Evolutionary conservation across 192 early-diverging fungal species (phyloP), one percentile per base, ranked within the genome.

Genomic region (Tieghemiomyces parasiticus): DNA sequence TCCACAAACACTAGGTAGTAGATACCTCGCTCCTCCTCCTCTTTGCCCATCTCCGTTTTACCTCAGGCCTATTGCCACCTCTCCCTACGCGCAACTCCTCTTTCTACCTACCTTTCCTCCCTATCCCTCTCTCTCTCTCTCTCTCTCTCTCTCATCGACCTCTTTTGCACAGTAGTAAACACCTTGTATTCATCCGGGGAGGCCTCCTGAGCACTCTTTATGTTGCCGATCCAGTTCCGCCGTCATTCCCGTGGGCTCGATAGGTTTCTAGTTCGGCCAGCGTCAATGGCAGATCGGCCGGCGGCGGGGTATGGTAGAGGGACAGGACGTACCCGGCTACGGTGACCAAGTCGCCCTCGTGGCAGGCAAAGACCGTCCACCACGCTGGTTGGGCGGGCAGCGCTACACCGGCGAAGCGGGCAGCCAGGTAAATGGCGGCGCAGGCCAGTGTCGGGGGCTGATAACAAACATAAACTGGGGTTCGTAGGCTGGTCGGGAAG

Each of bases 321-420:
- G 79, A 70, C 59, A 70, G 65, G 35, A 85, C 80, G 38, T 84
- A 74, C 44, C 73, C 74, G 19, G 84, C 77, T 35, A 83, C 78
- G 32, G 73, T 60, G 10, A 67, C 46, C 2, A 83, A 67, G 58
- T 95, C 92, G 34, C 83, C 79, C 14, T 76, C 60, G 14, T 74
- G 70, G 10, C 84, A 71, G 59, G 92, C 92, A 74, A 93, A 89
- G 6, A 93, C 71, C 25, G 77, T 73, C 87, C 88, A 92, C 92
- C 92, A 95, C 0, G 88, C 76, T 28, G 92, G 87, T 19, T 63
- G 61, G 13, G 63, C 74, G 2, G 93, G 92, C 45, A 98, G 70
- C 32, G 69, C 65, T 0, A 90, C 73, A 19, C 70, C 66, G 59
- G 69, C 75, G 32, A 80, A 74, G 29, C 84, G 68, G 31, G 87